Evolutionary conservation across 805 yeast genomes (phyloP).

Genomic region (Yarrowia deformans): DNA sequence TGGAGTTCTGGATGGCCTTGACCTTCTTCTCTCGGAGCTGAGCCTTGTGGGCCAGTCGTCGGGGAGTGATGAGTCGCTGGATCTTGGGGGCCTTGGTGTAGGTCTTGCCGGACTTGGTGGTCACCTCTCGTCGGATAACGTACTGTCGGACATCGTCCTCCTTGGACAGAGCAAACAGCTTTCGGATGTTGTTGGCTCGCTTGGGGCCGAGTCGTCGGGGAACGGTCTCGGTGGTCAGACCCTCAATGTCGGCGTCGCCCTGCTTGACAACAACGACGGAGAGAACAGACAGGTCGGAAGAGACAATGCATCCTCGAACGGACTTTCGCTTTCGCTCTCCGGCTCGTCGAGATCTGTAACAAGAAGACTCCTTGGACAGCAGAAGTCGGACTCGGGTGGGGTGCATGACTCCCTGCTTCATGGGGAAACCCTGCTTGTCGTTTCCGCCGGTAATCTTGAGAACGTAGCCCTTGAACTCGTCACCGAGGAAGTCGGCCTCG

Average conservation of each 20-base stretch:
- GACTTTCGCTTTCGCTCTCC: slow-evolving; percentile 99
- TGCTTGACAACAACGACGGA: slow-evolving; percentile 94
- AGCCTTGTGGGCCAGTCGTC: slow-evolving; percentile 99
- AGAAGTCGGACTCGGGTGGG: slow-evolving; percentile 99
- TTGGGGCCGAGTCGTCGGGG: slow-evolving; percentile 99
- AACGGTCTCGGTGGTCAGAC: slow-evolving; percentile 90
- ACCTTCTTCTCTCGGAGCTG: slow-evolving; percentile 91
- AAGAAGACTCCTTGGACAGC: slow-evolving; percentile 91
- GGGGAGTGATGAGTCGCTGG: slow-evolving; percentile 99
- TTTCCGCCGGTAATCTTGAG: slow-evolving; percentile 99
- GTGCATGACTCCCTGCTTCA: slow-evolving; percentile 99
- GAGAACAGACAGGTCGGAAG: slow-evolving; percentile 94
- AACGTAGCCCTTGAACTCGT: slow-evolving; percentile 99
- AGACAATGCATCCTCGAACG: slow-evolving; percentile 99
- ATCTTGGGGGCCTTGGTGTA: slow-evolving; percentile 99
- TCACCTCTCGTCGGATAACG: slow-evolving; percentile 97
- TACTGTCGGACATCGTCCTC: slow-evolving; percentile 90
- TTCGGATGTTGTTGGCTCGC: slow-evolving; percentile 99
- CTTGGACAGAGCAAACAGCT: slow-evolving; percentile 97
- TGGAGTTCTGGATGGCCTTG: slow-evolving; percentile 97
- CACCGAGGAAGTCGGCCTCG: slow-evolving; percentile 97
- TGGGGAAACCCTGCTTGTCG: slow-evolving; percentile 99
- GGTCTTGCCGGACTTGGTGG: slow-evolving; percentile 91
- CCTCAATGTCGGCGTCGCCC: slow-evolving; percentile 95
- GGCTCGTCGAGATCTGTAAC: slow-evolving; percentile 99